These are phyloP conservation scores for Trichoderma sp. DNA, from an alignment of 2,329 filamentous ascomycete species.

Conservation along the genomic window DNA sequence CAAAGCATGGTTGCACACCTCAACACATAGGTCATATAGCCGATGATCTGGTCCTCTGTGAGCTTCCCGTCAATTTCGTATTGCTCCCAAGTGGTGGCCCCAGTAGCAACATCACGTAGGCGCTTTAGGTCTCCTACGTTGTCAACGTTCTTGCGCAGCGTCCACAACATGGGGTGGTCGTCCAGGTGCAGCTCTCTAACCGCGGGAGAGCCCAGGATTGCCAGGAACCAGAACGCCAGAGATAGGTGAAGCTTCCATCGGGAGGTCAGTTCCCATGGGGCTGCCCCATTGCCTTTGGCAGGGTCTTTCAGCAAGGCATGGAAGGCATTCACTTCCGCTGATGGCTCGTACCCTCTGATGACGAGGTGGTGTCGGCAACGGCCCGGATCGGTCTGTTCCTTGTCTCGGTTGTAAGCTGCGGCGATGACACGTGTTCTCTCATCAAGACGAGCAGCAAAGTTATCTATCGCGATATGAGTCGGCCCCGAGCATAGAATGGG, in stretches of 20 bases:
- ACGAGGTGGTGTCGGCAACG: not conserved
- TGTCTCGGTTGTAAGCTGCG: not conserved
- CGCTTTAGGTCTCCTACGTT: not conserved
- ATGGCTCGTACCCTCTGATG: not conserved
- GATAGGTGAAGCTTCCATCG: slow-evolving; percentile 22
- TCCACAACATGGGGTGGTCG: slow-evolving; percentile 17
- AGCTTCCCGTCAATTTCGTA: not conserved
- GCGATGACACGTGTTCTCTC: not conserved
- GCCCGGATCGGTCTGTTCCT: not conserved
- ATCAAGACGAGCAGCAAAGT: slow-evolving; percentile 8
- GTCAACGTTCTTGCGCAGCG: not conserved
- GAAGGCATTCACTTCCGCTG: not conserved
- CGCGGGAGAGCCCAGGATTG: not conserved
- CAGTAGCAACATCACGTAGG: slow-evolving; percentile 15
- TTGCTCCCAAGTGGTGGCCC: not conserved
- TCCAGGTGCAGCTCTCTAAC: not conserved
- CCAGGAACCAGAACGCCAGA: slow-evolving; percentile 20
- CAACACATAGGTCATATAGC: not conserved
- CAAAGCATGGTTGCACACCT: not conserved
- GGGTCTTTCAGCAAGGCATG: not conserved
- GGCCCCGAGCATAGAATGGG: slow-evolving; percentile 15
- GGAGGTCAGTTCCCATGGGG: not conserved
- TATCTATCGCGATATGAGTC: not conserved
- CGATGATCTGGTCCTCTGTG: not conserved
- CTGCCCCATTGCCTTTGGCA: not conserved